Evolutionary conservation across 2,329 filamentous ascomycete genomes (phyloP).

Genomic region (Ramichloridium luteum): DNA sequence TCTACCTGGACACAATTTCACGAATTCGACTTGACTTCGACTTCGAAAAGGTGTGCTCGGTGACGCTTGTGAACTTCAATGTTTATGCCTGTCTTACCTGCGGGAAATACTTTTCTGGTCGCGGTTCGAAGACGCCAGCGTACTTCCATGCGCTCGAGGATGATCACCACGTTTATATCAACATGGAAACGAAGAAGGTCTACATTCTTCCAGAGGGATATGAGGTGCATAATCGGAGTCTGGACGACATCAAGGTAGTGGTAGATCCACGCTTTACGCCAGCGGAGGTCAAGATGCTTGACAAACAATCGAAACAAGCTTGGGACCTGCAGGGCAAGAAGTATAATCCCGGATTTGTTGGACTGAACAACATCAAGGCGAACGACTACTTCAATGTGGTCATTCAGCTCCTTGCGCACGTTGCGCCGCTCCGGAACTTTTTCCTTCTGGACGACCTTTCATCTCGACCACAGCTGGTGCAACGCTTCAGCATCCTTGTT

Average conservation of each 20-base stretch:
- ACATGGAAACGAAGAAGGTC: constrained; percentile 84
- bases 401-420: constrained; percentile 81
- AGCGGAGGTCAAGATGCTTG: constrained; percentile 67
- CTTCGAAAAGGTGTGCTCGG: constrained; percentile 95
- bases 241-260: constrained; percentile 97
- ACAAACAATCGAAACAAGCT: constrained; percentile 48
- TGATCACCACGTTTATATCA: constrained; percentile 95
- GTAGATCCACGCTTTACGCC: constrained; percentile 79
- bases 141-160: constrained; percentile 96
- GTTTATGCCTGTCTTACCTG: constrained; percentile 96
- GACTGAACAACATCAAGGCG: constrained; percentile 99
- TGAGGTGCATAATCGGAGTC: constrained; percentile 83
- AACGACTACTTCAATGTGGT: constrained; percentile 98
- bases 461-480: constrained; percentile 64
- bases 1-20: constrained; percentile 96
- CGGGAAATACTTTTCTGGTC: constrained; percentile 93
- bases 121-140: constrained; percentile 85
- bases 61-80: constrained; percentile 95
- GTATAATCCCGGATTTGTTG: constrained; percentile 89
- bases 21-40: constrained; percentile 91
- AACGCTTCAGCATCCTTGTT: constrained; percentile 77
- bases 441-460: constrained; percentile 77
- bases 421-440: constrained; percentile 78
- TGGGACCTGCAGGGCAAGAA: constrained; percentile 73
- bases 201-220: constrained; percentile 93